These are phyloP conservation scores for Rhamnella rubrinervis DNA, from an alignment of 331 rosid species.

Conservation along the genomic window DNA sequence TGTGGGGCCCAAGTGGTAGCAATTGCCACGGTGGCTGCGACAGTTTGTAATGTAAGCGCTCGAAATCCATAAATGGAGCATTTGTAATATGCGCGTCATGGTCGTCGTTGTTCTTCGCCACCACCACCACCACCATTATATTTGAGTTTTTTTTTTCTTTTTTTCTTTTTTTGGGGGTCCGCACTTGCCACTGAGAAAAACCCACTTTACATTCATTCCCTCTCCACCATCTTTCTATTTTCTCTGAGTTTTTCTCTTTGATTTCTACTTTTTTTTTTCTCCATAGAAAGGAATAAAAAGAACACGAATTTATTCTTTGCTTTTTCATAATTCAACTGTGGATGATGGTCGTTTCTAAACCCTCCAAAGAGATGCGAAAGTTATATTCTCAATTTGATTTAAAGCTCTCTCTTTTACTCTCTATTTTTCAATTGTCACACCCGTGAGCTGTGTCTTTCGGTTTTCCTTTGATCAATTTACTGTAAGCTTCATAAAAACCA, in stretches of 20 bases:
- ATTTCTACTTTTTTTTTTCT: neutral
- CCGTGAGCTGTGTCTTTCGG: too few relatives aligned
- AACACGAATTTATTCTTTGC: constrained; percentile 51
- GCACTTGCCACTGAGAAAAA: constrained; percentile 5
- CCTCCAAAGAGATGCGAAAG: too few relatives aligned
- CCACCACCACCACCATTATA: neutral
- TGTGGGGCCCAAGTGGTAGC: too few relatives aligned
- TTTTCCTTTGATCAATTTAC: too few relatives aligned
- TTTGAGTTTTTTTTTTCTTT: constrained; percentile 1
- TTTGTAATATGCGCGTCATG: neutral
- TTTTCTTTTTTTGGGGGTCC: constrained; percentile 3
- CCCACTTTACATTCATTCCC: constrained; percentile 13
- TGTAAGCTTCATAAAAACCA: too few relatives aligned
- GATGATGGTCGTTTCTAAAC: too few relatives aligned
- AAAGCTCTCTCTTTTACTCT: constrained; percentile 11
- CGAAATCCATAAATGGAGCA: neutral
- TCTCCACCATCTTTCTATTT: constrained; percentile 3
- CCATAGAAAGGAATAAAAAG: neutral
- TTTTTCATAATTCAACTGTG: constrained; percentile 13
- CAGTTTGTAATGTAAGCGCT: neutral
- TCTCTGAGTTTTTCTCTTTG: constrained; percentile 5
- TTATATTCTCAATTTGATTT: constrained; percentile 17
- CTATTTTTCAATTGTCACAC: neutral
- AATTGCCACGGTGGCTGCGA: too few relatives aligned
- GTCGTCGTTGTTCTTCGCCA: neutral